Base-by-base conservation (phyloP, 1,284 basidiomycete species). In the Rhizoctonia solani region DNA sequence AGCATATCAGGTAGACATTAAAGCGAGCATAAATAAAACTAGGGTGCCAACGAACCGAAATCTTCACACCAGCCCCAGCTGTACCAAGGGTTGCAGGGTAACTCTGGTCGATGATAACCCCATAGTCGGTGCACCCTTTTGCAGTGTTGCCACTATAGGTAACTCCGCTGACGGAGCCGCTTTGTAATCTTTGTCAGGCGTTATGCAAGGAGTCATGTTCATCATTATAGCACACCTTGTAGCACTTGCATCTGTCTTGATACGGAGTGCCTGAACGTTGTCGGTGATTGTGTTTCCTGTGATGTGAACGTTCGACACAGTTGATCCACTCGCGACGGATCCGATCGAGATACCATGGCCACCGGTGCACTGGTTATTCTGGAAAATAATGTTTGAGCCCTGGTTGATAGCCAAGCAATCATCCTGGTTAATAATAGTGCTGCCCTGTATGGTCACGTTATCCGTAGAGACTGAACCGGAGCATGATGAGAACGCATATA, bases 391-490 rank as follows among this genome's bases (percentile, higher is more conserved):
- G n/a, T 70, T 70, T 16, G 65, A 59, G 23, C 71, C 73, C 21
- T 70, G 69, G 46, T 70, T 73, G 39, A 74, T 63, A n/a, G 73
- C 73, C 32, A 73, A 53, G 39, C 71, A 72, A 54, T 72, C 70
- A 32, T 72, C 70, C 37, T 72, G 72, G 69, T 76, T 74, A 66
- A 66, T 67, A 41, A 58, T 49, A 6, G 27, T 56, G 21, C 47
- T 32, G 37, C 61, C 49, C 39, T 61, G 19, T 29, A 69, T 66
- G 1, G 65, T 44, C 21, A 67, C 8, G 44, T 69, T 59, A 25
- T 27, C 54, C 8, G 56, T 63, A 44, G 61, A 67, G 19, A 66
- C 63, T 61, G 16, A n/a, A n/a, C n/a, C n/a, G n/a, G n/a, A n/a
- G n/a, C n/a, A n/a, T n/a, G n/a, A n/a, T n/a, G n/a, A n/a, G n/a